phyloP scores from a whole-genome alignment of 208 protist genomes.

The Acanthamoeba quina region DNA sequence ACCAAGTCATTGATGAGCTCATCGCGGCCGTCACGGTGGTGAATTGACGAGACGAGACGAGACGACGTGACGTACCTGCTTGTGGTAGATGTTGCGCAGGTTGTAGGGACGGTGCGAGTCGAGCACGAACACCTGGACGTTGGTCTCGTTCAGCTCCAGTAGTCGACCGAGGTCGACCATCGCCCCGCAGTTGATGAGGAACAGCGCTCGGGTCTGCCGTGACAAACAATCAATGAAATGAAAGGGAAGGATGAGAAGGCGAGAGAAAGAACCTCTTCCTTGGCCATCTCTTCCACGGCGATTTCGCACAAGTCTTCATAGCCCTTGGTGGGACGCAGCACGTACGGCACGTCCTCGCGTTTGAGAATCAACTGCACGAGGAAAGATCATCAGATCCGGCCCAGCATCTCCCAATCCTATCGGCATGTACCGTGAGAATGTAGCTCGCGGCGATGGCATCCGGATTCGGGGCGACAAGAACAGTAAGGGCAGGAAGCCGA shows the following conservation, averaged over 20 bases:
- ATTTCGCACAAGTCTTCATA: slow-evolving; percentile 43
- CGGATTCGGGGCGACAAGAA: not conserved
- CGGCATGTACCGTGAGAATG: not conserved
- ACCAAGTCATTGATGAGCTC: not conserved
- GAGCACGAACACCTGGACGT: slow-evolving; percentile 28
- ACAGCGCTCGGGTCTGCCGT: not conserved
- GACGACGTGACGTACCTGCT: not conserved
- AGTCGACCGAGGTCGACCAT: slow-evolving; percentile 54
- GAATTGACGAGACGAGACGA: not conserved
- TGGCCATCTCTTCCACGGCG: slow-evolving; percentile 19
- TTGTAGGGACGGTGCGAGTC: slow-evolving; percentile 65
- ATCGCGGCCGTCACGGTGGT: not conserved
- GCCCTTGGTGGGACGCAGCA: slow-evolving; percentile 36
- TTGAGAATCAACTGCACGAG: slow-evolving; percentile 15
- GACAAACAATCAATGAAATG: not conserved
- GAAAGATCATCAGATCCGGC: not conserved
- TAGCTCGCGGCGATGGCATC: slow-evolving; percentile 23
- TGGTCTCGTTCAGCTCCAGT: slow-evolving; percentile 37
- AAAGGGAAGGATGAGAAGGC: not conserved
- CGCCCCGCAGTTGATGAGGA: slow-evolving; percentile 59
- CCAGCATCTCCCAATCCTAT: not conserved
- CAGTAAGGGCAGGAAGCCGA: not conserved
- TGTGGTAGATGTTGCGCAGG: slow-evolving; percentile 59
- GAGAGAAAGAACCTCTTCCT: slow-evolving; percentile 23
- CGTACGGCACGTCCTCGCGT: slow-evolving; percentile 14